Evolutionary conservation across 2,329 filamentous ascomycete genomes (phyloP).

Genomic region (Venturia aucupariae): DNA sequence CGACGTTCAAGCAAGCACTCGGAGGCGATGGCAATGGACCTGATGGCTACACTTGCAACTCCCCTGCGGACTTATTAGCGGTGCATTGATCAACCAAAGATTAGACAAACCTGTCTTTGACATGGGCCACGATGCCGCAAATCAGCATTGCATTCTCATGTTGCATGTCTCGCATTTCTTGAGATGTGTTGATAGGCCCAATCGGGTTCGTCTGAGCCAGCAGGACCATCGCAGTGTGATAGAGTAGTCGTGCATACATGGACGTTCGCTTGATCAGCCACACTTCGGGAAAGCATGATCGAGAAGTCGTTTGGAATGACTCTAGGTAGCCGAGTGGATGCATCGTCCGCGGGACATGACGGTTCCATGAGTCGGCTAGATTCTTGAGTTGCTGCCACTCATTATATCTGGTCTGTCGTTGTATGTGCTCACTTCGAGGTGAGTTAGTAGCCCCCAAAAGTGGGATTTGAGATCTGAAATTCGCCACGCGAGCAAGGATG

Average conservation of each 20-base stretch:
- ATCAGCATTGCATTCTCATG: conserved; percentile 72
- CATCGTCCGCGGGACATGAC: conserved; percentile 74
- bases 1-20: conserved; percentile 57
- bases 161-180: conserved; percentile 62
- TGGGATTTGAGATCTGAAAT: conserved; percentile 66
- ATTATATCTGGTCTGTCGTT: conserved; percentile 52
- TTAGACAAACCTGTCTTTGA: conserved; percentile 55
- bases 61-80: conserved; percentile 38
- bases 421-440: conserved; percentile 53
- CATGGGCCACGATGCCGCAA: conserved; percentile 81
- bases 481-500: conserved; percentile 76
- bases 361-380: conserved; percentile 78
- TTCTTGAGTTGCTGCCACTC: conserved; percentile 74
- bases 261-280: conserved; percentile 81
- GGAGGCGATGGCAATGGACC: conserved; percentile 68
- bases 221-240: conserved; percentile 76
- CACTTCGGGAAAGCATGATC: conserved; percentile 75
- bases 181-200: conserved; percentile 43
- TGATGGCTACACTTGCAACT: conserved; percentile 68
- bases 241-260: conserved; percentile 75
- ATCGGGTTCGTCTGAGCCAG: conserved; percentile 72
- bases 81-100: not conserved
- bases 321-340: conserved; percentile 55
- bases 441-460: conserved; percentile 47
- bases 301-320: conserved; percentile 54